These are phyloP conservation scores for Penicillium brasilianum DNA, from an alignment of 2,329 filamentous ascomycete genomes.

Conservation along the genomic window DNA sequence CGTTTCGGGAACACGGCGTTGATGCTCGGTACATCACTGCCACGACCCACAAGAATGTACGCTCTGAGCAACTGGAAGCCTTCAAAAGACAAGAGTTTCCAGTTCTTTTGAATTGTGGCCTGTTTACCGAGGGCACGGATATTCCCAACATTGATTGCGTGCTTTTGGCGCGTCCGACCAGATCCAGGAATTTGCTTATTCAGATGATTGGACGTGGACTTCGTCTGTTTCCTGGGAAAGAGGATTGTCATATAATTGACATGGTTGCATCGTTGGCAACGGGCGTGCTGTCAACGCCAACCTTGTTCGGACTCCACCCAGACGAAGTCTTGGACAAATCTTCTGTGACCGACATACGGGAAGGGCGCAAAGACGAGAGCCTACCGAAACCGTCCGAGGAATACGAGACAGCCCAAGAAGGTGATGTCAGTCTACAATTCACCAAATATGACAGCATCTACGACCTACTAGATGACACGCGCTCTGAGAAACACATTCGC, in stretches of 20 bases:
- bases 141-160: conserved; percentile 98
- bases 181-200: conserved; percentile 88
- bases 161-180: conserved; percentile 82
- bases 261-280: conserved; percentile 86
- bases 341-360: conserved; percentile 65
- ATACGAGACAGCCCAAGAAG: conserved; percentile 34
- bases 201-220: conserved; percentile 98
- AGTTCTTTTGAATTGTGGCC: conserved; percentile 90
- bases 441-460: conserved; percentile 92
- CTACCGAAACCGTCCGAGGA: conserved; percentile 4
- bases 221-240: conserved; percentile 78
- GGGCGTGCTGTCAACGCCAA: conserved; percentile 88
- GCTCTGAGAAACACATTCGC: conserved; percentile 78
- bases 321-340: conserved; percentile 73
- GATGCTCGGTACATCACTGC: conserved; percentile 89
- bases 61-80: conserved; percentile 71
- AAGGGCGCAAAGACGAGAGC: conserved; percentile 47
- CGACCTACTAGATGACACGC: conserved; percentile 83
- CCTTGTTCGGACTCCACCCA: conserved; percentile 90
- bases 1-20: conserved; percentile 76
- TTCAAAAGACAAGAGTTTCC: conserved; percentile 81
- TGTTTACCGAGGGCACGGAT: conserved; percentile 97
- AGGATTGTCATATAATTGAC: conserved; percentile 92
- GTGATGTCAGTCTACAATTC: conserved; percentile 68
- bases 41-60: conserved; percentile 71